A percentile compares a stretch with the other conserved stretches of the same genome.
phyloP scores from a whole-genome alignment of 345 rosid genomes.

The Tarenaya hassleriana region DNA sequence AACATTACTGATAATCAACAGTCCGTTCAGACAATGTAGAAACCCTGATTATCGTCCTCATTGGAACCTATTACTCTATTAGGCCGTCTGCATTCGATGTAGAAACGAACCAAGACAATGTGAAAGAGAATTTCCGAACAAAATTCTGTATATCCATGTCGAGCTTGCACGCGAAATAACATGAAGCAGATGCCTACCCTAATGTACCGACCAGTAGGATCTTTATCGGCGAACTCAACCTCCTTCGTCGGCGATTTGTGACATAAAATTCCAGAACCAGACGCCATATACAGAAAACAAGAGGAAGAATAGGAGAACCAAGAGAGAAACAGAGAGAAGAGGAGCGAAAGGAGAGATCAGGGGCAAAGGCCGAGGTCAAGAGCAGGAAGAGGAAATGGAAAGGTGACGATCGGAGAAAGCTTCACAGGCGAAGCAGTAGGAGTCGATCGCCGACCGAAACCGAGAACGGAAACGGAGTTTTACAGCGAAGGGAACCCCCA shows the following conservation, averaged over 20 bases:
- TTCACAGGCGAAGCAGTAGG: conserved; percentile 37
- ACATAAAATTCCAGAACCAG: conserved; percentile 25
- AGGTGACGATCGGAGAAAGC: conserved; percentile 36
- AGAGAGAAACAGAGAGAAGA: neutral
- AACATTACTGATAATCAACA: no score
- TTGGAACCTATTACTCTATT: no score
- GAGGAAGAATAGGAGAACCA: conserved; percentile 2
- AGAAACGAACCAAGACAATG: no score
- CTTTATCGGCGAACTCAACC: conserved; percentile 49
- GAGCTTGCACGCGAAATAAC: no score
- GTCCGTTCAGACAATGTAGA: no score
- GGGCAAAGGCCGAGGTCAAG: conserved; percentile 1
- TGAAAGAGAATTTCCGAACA: neutral
- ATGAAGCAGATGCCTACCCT: conserved; percentile 60
- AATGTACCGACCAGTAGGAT: conserved; percentile 58
- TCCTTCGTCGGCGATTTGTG: conserved; percentile 27
- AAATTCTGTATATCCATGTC: no score
- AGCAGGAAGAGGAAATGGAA: neutral
- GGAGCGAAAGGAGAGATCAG: conserved; percentile 1
- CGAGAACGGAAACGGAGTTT: conserved; percentile 29
- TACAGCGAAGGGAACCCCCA: conserved; percentile 24
- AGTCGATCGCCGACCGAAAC: conserved; percentile 37
- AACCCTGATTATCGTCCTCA: no score
- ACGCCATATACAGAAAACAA: conserved; percentile 33
- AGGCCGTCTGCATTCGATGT: no score